phyloP scores from a whole-genome alignment of 192 early-diverging fungal genomes.

The Coemansia sp. region DNA sequence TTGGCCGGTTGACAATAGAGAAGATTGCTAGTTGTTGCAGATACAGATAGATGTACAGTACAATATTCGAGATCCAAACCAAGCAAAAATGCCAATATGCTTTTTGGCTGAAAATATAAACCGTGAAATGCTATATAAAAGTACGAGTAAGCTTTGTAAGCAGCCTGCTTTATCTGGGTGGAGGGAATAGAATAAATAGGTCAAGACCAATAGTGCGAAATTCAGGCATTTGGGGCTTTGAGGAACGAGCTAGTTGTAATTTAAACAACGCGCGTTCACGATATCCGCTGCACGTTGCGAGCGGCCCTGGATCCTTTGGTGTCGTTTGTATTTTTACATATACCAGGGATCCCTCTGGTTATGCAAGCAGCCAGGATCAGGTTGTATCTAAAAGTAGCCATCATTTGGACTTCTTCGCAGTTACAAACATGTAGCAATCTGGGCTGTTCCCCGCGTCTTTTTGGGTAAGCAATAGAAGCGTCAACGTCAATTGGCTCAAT shows the following conservation, averaged over 20 bases:
- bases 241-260: background rate
- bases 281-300: background rate
- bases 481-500: too few species aligned
- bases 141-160: background rate
- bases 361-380: background rate
- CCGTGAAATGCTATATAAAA: background rate
- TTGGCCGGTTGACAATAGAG: background rate
- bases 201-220: background rate
- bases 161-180: too few species aligned
- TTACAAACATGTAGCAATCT: background rate
- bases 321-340: background rate
- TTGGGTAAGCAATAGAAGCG: too few species aligned
- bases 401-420: conserved; percentile 1
- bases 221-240: background rate
- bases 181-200: background rate
- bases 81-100: background rate
- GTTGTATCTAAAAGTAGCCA: conserved; percentile 5
- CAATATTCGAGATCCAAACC: background rate
- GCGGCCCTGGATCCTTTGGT: background rate
- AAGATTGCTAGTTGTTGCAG: too few species aligned
- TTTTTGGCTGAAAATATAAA: too few species aligned
- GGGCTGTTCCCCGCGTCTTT: background rate
- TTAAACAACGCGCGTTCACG: background rate
- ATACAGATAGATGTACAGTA: too few species aligned
- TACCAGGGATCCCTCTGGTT: background rate